Evolutionary conservation across 2,329 filamentous ascomycete genomes (phyloP).

Genomic region (Calycina herbarum): DNA sequence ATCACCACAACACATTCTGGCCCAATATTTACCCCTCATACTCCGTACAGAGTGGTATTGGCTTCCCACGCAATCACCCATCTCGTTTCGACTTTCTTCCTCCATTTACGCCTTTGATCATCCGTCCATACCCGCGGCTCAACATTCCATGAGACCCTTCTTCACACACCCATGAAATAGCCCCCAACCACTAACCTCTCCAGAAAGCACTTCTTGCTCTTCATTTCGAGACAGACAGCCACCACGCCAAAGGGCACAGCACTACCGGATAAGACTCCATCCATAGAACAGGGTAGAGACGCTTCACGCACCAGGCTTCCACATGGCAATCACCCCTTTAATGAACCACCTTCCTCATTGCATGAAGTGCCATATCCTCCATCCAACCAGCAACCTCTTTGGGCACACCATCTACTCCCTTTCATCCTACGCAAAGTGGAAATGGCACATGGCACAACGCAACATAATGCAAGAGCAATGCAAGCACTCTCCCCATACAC

Average conservation of each 20-base stretch:
- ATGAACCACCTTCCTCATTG: slow-evolving; percentile 2
- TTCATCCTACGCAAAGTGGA: neutral
- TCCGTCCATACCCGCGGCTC: neutral
- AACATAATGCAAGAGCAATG: neutral
- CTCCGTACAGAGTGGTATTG: neutral
- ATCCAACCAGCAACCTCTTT: neutral
- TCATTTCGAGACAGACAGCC: slow-evolving; percentile 6
- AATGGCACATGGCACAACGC: slow-evolving; percentile 8
- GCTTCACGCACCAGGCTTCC: neutral
- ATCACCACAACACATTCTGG: neutral
- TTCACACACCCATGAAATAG: neutral
- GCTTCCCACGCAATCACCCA: neutral
- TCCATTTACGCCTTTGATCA: neutral
- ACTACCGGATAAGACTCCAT: neutral
- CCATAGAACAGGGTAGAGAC: neutral
- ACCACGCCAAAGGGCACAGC: slow-evolving; percentile 2
- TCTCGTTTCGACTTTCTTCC: neutral
- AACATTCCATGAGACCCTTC: neutral
- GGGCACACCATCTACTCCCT: neutral
- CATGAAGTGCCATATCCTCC: neutral
- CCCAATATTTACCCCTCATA: neutral
- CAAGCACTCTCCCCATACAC: neutral
- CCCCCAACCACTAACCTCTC: slow-evolving; percentile 8
- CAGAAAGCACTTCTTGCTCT: neutral
- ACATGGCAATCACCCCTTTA: neutral